Base-by-base conservation (phyloP, 2,329 filamentous ascomycete genomes). In the Aureobasidium lini region DNA sequence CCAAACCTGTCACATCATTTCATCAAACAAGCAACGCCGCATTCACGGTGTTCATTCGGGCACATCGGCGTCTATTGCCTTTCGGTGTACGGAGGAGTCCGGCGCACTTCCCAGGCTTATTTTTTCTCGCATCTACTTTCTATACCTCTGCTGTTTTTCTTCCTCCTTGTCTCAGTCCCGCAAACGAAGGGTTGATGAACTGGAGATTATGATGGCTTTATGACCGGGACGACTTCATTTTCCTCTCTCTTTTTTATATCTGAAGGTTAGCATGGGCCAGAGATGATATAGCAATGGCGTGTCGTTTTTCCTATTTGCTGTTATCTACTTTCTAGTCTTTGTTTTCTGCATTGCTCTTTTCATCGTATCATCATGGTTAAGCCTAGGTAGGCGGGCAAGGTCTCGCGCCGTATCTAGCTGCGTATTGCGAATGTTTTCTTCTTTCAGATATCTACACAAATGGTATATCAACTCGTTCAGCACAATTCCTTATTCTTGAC, bases 281-380 rank as follows among this genome's bases (percentile, higher is more conserved):
- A 47, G 54, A 48, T 48, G 53, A 57, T 57, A 57, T 57, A 57
- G 53, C 53, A 57, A 57, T 39, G 40, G 53, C 53, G 53, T 47
- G 43, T 57, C 40, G 32, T 57, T 48, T 48, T 48, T 57, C 37
- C 32, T 43, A 54, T 57, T 57, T 57, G 54, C 43, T 48, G 42
- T 43, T 48, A 57, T 57, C 43, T 57, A 57, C 54, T 15, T 57
- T 57, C 37, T 39, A 57, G 54, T 57, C 43, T 48, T 23, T 57
- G 31, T 48, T 57, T 39, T 57, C 34, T 57, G 16, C 34, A 11
- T 57, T 57, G 34, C 52, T 56, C 9, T 46, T 28, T 34, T 46
- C 31, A 6, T 13, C 40, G 28, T 56, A 31, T 16, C 29, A 46
- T 56, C 52, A 46, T 56, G 52, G 40, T 36, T 37, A n/a, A 23